Base-by-base conservation (phyloP, 352 stramenopile genomes). In the Phytophthora gonapodyides region DNA sequence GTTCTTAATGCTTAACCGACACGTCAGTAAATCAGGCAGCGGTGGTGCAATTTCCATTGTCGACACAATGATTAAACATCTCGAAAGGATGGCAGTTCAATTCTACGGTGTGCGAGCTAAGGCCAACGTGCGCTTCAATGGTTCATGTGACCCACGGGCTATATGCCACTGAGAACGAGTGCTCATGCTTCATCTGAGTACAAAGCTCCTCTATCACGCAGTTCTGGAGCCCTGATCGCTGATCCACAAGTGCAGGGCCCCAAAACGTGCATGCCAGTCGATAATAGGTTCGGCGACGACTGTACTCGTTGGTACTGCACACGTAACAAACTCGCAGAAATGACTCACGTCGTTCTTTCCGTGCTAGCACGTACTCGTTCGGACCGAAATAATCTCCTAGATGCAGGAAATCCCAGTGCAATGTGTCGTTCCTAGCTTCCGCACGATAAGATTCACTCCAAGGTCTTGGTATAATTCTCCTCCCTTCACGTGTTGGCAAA, bases 371-470 rank as follows among this genome's bases (percentile, higher is more conserved):
- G 30, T 51, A 16, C 7, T 51, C n/a, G 30, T 37, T 40, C 13
- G 27, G 12, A 37, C 30, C 44, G 30, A 51, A 51, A 2, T 5
- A 37, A 5, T 21, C 24, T 7, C 27, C 44, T 19, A 51, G 17
- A 30, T 51, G 30, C 1, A 51, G 27, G n/a, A 51, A 51, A n/a
- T 51, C 44, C 44, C 44, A 50, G 30, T 50, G 44, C 8, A 50
- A 19, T 8, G 44, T 19, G 5, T 46, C n/a, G n/a, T 46, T 33
- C 17, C 41, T 12, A 4, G 17, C 6, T 31, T 46, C 17, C 5
- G 41, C 41, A 33, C 41, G 41, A 46, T 24, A 46, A 33, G 17
- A 33, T 46, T 33, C 41, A 15, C 27, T 4, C 44, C 27, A 30
- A 11, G 44, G 44, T 5, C 44, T 11, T 5, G 24, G 24, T 24